These are phyloP conservation scores for Camelina sativa DNA, from an alignment of 345 rosid genomes.

Conservation along the genomic window DNA sequence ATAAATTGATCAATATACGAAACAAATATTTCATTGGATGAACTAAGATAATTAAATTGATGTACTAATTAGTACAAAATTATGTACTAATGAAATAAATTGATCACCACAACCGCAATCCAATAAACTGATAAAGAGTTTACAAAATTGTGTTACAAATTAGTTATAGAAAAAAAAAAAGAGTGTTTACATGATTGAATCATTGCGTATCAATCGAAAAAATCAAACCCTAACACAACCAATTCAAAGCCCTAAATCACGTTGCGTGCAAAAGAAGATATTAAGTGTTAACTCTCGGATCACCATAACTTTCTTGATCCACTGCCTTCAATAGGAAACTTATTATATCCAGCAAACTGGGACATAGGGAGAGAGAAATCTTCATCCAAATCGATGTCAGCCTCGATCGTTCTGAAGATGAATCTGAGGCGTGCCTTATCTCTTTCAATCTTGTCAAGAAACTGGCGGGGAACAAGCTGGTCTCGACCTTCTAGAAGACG, in stretches of 20 bases:
- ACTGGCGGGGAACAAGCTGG: background rate
- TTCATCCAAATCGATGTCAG: background rate
- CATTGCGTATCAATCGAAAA: background rate
- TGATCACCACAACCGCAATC: background rate
- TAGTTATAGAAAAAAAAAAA: background rate
- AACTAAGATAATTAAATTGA: no score
- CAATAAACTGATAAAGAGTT: background rate
- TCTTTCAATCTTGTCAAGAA: constrained; percentile 17
- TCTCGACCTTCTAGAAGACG: background rate
- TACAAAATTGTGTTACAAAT: background rate
- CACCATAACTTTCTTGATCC: background rate
- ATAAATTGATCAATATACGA: no score
- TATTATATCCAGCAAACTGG: background rate
- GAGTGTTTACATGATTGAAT: background rate
- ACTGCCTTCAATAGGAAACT: background rate
- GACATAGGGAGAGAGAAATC: background rate
- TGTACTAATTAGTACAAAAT: no score
- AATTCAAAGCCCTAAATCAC: background rate
- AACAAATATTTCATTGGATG: no score
- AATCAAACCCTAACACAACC: background rate
- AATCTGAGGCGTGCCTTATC: constrained; percentile 4
- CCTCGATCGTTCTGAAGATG: constrained; percentile 10
- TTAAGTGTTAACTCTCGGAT: background rate
- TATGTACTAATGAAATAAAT: background rate
- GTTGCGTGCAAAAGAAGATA: background rate